Evolutionary conservation across 2,329 filamentous ascomycete genomes (phyloP).

Genomic region (Dothideomycetidae sp.): DNA sequence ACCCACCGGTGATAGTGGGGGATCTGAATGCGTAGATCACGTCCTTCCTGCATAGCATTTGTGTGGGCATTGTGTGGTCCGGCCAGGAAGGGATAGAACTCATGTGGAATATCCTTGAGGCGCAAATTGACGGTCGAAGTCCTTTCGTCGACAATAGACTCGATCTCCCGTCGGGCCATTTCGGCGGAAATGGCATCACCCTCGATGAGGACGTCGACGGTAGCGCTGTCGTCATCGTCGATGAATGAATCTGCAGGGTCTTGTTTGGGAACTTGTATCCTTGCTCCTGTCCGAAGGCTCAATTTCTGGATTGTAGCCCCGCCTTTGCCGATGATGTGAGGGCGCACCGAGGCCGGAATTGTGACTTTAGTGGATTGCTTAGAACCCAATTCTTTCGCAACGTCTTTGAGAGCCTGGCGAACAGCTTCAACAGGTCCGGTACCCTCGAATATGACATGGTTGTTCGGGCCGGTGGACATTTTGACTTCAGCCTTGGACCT

Average conservation of each 20-base stretch:
- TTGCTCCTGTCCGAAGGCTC: slow-evolving; percentile 76
- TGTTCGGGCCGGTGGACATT: slow-evolving; percentile 57
- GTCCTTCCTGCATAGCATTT: slow-evolving; percentile 53
- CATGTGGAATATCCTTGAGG: slow-evolving; percentile 69
- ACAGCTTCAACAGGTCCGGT: slow-evolving; percentile 72
- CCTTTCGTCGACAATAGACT: slow-evolving; percentile 76
- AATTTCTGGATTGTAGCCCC: slow-evolving; percentile 83
- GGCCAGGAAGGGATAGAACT: slow-evolving; percentile 91
- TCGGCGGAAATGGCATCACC: slow-evolving; percentile 81
- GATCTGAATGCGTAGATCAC: slow-evolving; percentile 67
- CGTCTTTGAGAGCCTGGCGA: slow-evolving; percentile 75
- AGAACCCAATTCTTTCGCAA: slow-evolving; percentile 73
- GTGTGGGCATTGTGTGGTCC: slow-evolving; percentile 58
- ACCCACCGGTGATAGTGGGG: slow-evolving; percentile 67
- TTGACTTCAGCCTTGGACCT: slow-evolving; percentile 77
- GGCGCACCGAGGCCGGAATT: slow-evolving; percentile 68
- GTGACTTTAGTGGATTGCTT: slow-evolving; percentile 64
- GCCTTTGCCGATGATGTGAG: slow-evolving; percentile 85
- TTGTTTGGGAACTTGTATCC: slow-evolving; percentile 74
- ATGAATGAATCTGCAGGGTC: slow-evolving; percentile 45
- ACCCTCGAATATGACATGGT: slow-evolving; percentile 67
- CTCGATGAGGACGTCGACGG: slow-evolving; percentile 76
- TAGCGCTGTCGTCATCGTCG: slow-evolving; percentile 62
- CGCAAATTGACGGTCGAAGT: slow-evolving; percentile 69
- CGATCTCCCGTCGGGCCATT: slow-evolving; percentile 68